Evolutionary conservation across 495 filamentous ascomycete species (phyloP).

Genomic region (Bathelium albidoporum): DNA sequence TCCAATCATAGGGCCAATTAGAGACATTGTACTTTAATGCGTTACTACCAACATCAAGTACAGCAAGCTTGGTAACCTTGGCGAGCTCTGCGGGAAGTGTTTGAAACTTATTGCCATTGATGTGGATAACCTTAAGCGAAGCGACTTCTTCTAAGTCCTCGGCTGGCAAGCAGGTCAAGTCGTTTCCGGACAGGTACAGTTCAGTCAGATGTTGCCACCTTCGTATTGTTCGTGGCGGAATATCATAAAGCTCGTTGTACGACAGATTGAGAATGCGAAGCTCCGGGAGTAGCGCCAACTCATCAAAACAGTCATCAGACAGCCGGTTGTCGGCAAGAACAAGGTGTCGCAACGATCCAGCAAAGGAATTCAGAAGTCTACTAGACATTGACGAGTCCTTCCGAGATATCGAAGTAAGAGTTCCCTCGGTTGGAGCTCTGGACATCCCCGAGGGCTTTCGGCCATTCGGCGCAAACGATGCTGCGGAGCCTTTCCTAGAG

Average conservation of each 20-base stretch:
- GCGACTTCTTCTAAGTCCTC: slow-evolving; percentile 88
- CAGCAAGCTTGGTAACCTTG: slow-evolving; percentile 79
- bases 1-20: slow-evolving; percentile 99
- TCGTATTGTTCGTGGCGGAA: slow-evolving; percentile 77
- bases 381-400: slow-evolving; percentile 82
- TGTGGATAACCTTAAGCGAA: slow-evolving; percentile 77
- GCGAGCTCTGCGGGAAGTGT: slow-evolving; percentile 91
- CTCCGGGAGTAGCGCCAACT: slow-evolving; percentile 72
- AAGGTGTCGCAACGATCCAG: slow-evolving; percentile 68
- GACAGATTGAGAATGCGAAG: slow-evolving; percentile 85
- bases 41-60: slow-evolving; percentile 93
- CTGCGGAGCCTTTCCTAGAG: slow-evolving; percentile 66
- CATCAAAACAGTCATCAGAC: slow-evolving; percentile 87
- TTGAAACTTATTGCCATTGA: slow-evolving; percentile 97
- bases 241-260: slow-evolving; percentile 86
- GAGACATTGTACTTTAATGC: slow-evolving; percentile 97
- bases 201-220: slow-evolving; percentile 83
- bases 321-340: slow-evolving; percentile 90
- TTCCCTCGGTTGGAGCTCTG: slow-evolving; percentile 47
- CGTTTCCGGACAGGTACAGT: slow-evolving; percentile 91
- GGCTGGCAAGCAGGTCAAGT: slow-evolving; percentile 78
- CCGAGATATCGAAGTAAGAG: slow-evolving; percentile 49
- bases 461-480: slow-evolving; percentile 63
- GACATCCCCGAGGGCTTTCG: slow-evolving; percentile 80
- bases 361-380: slow-evolving; percentile 71